Conservation (phyloP, 108 stramenopile species). For the Stephanodiscus triporus region DNA sequence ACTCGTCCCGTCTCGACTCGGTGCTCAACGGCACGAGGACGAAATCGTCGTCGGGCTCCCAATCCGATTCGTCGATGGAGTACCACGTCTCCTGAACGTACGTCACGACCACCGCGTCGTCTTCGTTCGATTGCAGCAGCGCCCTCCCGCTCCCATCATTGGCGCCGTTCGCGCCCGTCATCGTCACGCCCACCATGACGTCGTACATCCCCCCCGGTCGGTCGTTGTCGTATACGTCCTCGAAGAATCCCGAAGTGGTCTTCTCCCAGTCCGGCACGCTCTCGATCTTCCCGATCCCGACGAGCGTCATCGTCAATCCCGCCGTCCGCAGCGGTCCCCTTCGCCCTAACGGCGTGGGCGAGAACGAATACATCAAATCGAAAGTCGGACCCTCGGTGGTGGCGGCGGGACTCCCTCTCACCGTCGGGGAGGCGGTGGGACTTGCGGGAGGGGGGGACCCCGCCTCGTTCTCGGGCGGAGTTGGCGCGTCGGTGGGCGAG, state of each 20-base stretch:
- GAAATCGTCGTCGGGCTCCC: constrained; percentile 5
- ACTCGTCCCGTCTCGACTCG: constrained; percentile 16
- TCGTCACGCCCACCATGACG: background rate
- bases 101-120: too few relatives aligned
- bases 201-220: background rate
- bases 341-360: too few relatives aligned
- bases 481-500: too few relatives aligned
- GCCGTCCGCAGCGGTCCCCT: background rate
- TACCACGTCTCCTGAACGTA: too few relatives aligned
- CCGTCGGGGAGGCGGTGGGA: too few relatives aligned
- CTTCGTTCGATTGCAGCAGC: too few relatives aligned
- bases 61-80: background rate
- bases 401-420: too few relatives aligned
- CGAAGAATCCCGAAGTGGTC: constrained; percentile 5
- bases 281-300: background rate
- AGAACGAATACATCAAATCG: too few relatives aligned
- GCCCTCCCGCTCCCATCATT: too few relatives aligned
- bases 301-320: background rate
- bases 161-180: background rate
- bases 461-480: too few relatives aligned
- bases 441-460: too few relatives aligned
- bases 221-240: background rate
- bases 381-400: too few relatives aligned
- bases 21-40: constrained; percentile 25
- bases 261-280: background rate